Percentiles rank a stretch among this genome's conserved stretches.
Conservation (phyloP, 768 basidiomycete species). For the Termitomyces sp. region DNA sequence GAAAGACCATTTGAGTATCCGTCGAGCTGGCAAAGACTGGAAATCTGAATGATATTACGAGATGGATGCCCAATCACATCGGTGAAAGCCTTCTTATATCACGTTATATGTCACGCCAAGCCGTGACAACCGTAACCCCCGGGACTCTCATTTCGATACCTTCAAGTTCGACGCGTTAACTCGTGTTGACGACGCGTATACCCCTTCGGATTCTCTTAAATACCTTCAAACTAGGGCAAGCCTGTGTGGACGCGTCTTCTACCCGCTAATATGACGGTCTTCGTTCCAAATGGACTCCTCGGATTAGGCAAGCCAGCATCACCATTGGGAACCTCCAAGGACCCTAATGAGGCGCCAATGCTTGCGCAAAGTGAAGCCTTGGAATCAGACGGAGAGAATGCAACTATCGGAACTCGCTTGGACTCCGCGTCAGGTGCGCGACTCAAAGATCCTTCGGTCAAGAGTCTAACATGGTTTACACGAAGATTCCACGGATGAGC, state of each 20-base stretch:
- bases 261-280: slow-evolving; percentile 5
- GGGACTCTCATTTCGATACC: neutral
- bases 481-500: neutral
- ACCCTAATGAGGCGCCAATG: neutral
- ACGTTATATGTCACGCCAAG: neutral
- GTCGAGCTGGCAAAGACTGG: neutral
- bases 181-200: neutral
- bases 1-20: neutral
- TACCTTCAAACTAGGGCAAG: neutral
- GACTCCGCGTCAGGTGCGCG: neutral
- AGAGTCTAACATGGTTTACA: neutral
- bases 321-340: neutral
- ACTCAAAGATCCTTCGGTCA: neutral
- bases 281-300: slow-evolving; percentile 15
- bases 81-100: neutral
- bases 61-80: no score
- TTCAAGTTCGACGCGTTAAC: slow-evolving; percentile 1
- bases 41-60: neutral
- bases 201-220: neutral
- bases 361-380: neutral
- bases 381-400: neutral
- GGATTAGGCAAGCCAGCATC: neutral
- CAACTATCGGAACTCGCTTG: neutral
- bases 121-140: neutral
- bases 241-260: neutral